Evolutionary conservation across 495 filamentous ascomycete species (phyloP), one percentile per base, ranked within the genome.

Genomic region (Echria macrotheca): DNA sequence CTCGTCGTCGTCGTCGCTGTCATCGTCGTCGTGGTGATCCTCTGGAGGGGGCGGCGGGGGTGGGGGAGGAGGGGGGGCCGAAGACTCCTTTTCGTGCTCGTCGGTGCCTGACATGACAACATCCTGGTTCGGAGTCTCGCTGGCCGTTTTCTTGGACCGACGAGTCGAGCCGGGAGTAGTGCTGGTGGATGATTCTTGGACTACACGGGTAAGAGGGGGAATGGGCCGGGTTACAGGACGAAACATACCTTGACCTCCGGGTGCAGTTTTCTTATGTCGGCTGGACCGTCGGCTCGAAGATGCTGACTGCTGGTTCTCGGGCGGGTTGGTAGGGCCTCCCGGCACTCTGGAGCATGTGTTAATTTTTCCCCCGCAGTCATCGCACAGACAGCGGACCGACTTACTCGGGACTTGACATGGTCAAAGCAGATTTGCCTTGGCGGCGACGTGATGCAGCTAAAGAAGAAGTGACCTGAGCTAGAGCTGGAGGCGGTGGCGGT

Each of bases 401-500:
- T 47, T 71, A 93, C 88, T 80, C 83, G 64, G 85, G 80, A 73
- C 84, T 87, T 69, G 89, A 89, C 90, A 91, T 93, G 61, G 74
- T 77, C 69, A 76, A 70, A 43, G 80, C 63, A 63, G 76, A 71
- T 69, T 85, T 82, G 63, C 78, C 71, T 69, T 79, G 77, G 67
- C 68, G 75, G 57, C 78, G 81, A 47, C 82, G 80, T 49, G 77
- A 56, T 51, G 66, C 47, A 50, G 71, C 59, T 52, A 73, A 54
- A 49, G 70, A 53, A 40, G 69, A 49, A 38, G 55, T 45, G 37
- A 54, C 24, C 21, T 47, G 45, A 33, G 56, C 41, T 17, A 44
- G 64, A 21, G 29, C 58, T 24, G 44, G 50, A 44, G 33, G 56
- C 49, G 54, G 55, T 47, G 57, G 56, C 44, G 54, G 54, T 21